Evolutionary conservation across 257 asterid genomes (phyloP).

Genomic region (Salvia splendens): DNA sequence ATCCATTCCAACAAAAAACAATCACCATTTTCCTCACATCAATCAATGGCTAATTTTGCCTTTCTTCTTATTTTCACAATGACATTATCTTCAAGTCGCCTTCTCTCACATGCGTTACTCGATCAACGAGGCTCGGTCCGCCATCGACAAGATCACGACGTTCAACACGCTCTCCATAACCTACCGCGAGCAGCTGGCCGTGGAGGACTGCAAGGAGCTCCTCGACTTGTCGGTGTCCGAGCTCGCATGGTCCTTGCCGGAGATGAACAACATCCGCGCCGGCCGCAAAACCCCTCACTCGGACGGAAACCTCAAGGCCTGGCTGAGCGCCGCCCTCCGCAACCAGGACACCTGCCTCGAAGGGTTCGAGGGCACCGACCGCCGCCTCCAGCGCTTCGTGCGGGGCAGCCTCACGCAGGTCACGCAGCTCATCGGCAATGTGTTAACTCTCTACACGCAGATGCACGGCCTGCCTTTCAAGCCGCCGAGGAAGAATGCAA

Average conservation of each 20-base stretch:
- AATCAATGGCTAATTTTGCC: slow-evolving; percentile 38
- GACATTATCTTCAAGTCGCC: slow-evolving; percentile 36
- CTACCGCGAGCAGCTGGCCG: slow-evolving; percentile 74
- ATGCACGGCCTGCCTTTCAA: slow-evolving; percentile 60
- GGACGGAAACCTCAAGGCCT: slow-evolving; percentile 79
- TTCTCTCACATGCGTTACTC: slow-evolving; percentile 36
- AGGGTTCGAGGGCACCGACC: slow-evolving; percentile 91
- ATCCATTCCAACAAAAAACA: slow-evolving; percentile 17
- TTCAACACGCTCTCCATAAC: slow-evolving; percentile 71
- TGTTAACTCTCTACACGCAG: slow-evolving; percentile 62
- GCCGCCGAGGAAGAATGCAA: slow-evolving; percentile 39
- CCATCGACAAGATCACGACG: slow-evolving; percentile 53
- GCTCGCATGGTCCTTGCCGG: slow-evolving; percentile 75
- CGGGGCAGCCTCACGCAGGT: slow-evolving; percentile 79
- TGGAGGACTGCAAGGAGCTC: slow-evolving; percentile 88
- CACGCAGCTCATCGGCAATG: slow-evolving; percentile 84
- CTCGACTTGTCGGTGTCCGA: slow-evolving; percentile 88
- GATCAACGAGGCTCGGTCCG: slow-evolving; percentile 52
- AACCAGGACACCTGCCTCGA: slow-evolving; percentile 96
- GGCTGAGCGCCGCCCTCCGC: slow-evolving; percentile 97
- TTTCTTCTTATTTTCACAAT: slow-evolving; percentile 35
- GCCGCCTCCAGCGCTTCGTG: slow-evolving; percentile 60
- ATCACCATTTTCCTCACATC: background rate
- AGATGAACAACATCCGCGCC: slow-evolving; percentile 64
- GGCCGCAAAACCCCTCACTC: slow-evolving; percentile 45